phyloP scores from a whole-genome alignment of 176 grass and related monocot genomes.

The Cymbopogon citratus region DNA sequence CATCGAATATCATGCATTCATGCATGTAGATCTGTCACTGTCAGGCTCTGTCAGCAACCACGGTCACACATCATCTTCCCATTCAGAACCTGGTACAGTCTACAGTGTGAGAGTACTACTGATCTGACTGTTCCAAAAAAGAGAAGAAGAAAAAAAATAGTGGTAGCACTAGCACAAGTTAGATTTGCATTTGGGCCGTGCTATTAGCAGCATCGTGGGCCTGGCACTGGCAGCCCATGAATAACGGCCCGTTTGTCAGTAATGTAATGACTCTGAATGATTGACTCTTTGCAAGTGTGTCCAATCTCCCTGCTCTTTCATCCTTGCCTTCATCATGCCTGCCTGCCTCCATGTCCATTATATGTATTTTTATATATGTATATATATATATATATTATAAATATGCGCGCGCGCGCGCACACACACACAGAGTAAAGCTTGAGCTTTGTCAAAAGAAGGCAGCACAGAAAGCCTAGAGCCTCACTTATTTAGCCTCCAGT shows the following conservation, averaged over 20 bases:
- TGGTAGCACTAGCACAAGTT: not conserved
- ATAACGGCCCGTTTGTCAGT: not conserved
- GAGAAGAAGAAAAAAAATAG: not conserved
- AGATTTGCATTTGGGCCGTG: not conserved
- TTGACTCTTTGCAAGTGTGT: not conserved
- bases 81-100: not conserved
- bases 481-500: conserved; percentile 16
- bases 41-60: not conserved
- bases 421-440: not conserved
- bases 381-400: not conserved
- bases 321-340: conserved; percentile 1
- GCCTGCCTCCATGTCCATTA: not conserved
- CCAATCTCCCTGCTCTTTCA: not conserved
- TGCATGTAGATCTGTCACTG: not conserved
- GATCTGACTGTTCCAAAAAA: not conserved
- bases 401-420: not conserved
- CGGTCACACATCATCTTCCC: not conserved
- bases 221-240: not conserved
- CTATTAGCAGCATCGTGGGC: not conserved
- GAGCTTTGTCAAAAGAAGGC: conserved; percentile 21
- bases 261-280: not conserved
- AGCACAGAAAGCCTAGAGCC: conserved; percentile 14
- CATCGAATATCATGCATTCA: not conserved
- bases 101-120: not conserved
- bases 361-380: not conserved